Evolutionary conservation across 345 rosid genomes (phyloP).

Genomic region (Eucalyptus paniculata): DNA sequence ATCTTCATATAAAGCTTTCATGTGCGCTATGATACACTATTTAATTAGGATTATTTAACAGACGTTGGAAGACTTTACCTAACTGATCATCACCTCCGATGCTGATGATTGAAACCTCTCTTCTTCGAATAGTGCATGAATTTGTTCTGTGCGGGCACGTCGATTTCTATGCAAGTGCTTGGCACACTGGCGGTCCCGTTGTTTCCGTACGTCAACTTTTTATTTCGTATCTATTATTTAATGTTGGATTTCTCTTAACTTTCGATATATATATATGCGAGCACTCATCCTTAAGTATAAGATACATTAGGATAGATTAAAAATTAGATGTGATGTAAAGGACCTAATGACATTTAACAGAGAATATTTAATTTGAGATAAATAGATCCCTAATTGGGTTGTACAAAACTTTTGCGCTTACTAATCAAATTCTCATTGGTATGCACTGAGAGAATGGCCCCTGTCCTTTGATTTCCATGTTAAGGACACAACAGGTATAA

Average conservation of each 20-base stretch:
- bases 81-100: background rate
- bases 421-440: background rate
- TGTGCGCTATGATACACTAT: background rate
- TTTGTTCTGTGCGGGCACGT: background rate
- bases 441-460: background rate
- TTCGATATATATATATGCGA: background rate
- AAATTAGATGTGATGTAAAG: background rate
- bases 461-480: background rate
- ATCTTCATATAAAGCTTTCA: background rate
- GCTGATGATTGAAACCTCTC: background rate
- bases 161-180: background rate
- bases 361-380: background rate
- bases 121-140: background rate
- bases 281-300: background rate
- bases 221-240: background rate
- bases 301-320: background rate
- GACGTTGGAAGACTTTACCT: background rate
- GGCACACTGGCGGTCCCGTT: background rate
- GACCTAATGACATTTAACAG: background rate
- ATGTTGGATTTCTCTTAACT: background rate
- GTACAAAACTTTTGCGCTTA: background rate
- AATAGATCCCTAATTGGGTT: background rate
- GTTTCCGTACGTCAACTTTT: background rate
- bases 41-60: background rate
- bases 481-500: background rate